phyloP scores from a whole-genome alignment of 495 filamentous ascomycete genomes.

The Durotheca rogersii region DNA sequence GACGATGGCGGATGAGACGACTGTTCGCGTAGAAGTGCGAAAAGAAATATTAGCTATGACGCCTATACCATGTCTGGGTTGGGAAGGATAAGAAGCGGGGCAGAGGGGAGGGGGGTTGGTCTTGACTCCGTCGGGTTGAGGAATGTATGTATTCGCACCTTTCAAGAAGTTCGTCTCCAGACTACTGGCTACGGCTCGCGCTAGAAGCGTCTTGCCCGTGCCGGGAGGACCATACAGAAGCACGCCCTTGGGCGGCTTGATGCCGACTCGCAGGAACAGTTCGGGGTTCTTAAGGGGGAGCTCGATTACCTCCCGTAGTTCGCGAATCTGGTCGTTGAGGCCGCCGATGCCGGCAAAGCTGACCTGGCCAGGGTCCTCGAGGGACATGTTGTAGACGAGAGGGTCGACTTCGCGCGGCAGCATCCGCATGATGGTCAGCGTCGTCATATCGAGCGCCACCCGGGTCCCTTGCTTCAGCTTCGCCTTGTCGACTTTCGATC shows the following conservation, averaged over 20 bases:
- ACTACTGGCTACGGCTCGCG: constrained; percentile 93
- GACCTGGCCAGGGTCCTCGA: constrained; percentile 96
- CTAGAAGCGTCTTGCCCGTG: constrained; percentile 95
- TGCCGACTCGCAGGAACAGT: constrained; percentile 93
- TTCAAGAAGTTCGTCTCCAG: constrained; percentile 99
- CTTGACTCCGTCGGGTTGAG: too few relatives aligned
- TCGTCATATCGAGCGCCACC: constrained; percentile 99
- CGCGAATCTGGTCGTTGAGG: constrained; percentile 97
- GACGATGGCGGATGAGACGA: constrained; percentile 99
- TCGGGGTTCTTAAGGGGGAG: constrained; percentile 98
- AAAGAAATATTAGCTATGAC: constrained; percentile 12
- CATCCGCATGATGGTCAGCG: constrained; percentile 99
- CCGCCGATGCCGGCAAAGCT: constrained; percentile 99
- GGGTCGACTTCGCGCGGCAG: constrained; percentile 97
- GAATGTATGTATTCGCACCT: constrained; percentile 67
- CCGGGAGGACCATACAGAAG: constrained; percentile 96
- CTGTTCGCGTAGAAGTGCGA: constrained; percentile 44
- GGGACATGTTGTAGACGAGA: constrained; percentile 99
- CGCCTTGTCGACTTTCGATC: constrained; percentile 93
- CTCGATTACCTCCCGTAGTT: constrained; percentile 97
- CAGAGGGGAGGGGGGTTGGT: too few relatives aligned
- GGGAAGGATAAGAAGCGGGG: too few relatives aligned
- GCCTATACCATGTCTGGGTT: too few relatives aligned
- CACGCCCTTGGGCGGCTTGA: constrained; percentile 98
- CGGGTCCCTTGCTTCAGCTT: constrained; percentile 98